phyloP scores from a whole-genome alignment of 2,329 filamentous ascomycete species.

The Neonectria ditissima region DNA sequence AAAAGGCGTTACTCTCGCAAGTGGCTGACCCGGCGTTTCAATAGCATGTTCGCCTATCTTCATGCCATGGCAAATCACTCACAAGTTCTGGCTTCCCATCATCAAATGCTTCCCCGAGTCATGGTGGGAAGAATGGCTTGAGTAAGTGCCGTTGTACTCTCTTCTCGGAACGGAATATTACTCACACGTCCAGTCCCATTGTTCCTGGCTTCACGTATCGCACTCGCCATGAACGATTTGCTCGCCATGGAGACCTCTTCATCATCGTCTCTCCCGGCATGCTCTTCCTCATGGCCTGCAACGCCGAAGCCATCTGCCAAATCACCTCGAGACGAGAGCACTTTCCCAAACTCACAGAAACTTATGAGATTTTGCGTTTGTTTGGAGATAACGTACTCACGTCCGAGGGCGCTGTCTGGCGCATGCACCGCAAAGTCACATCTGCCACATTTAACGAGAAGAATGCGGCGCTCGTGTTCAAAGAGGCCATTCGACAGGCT shows the following conservation, averaged over 20 bases:
- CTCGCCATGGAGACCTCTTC: constrained; percentile 71
- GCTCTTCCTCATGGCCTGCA: constrained; percentile 67
- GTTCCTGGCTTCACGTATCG: constrained; percentile 70
- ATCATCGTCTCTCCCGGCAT: constrained; percentile 70
- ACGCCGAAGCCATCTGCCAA: constrained; percentile 74
- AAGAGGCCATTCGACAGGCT: constrained; percentile 72
- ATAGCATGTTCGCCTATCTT: constrained; percentile 64
- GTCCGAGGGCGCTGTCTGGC: constrained; percentile 77
- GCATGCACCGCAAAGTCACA: constrained; percentile 77
- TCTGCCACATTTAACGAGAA: constrained; percentile 81
- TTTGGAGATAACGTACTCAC: constrained; percentile 80
- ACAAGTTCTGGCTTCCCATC: constrained; percentile 65
- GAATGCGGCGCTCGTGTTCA: constrained; percentile 76
- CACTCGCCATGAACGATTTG: constrained; percentile 68
- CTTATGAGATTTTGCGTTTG: constrained; percentile 51
- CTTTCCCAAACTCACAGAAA: constrained; percentile 66
- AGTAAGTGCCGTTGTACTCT: constrained; percentile 57
- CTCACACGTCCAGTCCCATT: constrained; percentile 57
- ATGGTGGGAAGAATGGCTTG: constrained; percentile 69
- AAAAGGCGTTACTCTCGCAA: background rate
- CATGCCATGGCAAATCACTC: constrained; percentile 66
- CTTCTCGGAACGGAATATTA: constrained; percentile 8
- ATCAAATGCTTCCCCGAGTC: constrained; percentile 66
- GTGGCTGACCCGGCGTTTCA: background rate
- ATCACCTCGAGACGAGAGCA: constrained; percentile 74